Percentiles rank a stretch among this genome's conserved stretches.
Evolutionary conservation across 2,329 filamentous ascomycete genomes (phyloP).

Genomic region (Rutstroemia sp.): DNA sequence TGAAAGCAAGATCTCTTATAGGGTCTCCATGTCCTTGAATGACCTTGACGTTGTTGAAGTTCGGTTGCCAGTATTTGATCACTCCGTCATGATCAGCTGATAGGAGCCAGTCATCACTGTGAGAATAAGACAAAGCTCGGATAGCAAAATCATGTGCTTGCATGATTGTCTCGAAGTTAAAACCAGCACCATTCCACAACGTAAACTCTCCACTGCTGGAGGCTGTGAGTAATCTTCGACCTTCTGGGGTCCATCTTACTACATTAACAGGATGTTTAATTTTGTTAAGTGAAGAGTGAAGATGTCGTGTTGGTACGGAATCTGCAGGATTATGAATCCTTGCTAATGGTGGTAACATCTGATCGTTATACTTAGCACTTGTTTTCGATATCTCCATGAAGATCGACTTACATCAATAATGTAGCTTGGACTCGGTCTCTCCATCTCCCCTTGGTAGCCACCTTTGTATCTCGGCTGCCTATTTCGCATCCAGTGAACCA

Average conservation of each 20-base stretch:
- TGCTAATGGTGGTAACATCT: slow-evolving; percentile 84
- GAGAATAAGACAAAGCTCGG: slow-evolving; percentile 76
- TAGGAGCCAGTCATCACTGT: slow-evolving; percentile 94
- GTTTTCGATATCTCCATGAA: too few species aligned
- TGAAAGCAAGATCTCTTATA: slow-evolving; percentile 85
- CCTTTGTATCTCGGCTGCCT: slow-evolving; percentile 70
- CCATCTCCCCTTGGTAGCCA: slow-evolving; percentile 63
- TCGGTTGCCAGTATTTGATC: slow-evolving; percentile 98
- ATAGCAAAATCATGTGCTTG: slow-evolving; percentile 91
- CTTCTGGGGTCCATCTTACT: slow-evolving; percentile 95
- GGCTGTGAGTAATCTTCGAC: slow-evolving; percentile 81
- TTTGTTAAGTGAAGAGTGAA: slow-evolving; percentile 98
- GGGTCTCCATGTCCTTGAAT: slow-evolving; percentile 87
- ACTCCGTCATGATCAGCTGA: slow-evolving; percentile 92
- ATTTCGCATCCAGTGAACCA: slow-evolving; percentile 86
- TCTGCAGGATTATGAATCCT: slow-evolving; percentile 69
- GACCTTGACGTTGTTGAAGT: slow-evolving; percentile 97
- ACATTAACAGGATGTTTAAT: slow-evolving; percentile 97
- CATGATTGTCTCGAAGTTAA: slow-evolving; percentile 99
- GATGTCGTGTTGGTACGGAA: slow-evolving; percentile 85
- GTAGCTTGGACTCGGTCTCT: slow-evolving; percentile 82
- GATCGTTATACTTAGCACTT: neutral
- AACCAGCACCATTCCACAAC: slow-evolving; percentile 95
- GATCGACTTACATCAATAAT: slow-evolving; percentile 66
- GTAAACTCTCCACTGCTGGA: slow-evolving; percentile 98